Evolutionary conservation across 2,329 filamentous ascomycete genomes (phyloP), one percentile per base, ranked within the genome.

Genomic region (Zopfia rhizophila): DNA sequence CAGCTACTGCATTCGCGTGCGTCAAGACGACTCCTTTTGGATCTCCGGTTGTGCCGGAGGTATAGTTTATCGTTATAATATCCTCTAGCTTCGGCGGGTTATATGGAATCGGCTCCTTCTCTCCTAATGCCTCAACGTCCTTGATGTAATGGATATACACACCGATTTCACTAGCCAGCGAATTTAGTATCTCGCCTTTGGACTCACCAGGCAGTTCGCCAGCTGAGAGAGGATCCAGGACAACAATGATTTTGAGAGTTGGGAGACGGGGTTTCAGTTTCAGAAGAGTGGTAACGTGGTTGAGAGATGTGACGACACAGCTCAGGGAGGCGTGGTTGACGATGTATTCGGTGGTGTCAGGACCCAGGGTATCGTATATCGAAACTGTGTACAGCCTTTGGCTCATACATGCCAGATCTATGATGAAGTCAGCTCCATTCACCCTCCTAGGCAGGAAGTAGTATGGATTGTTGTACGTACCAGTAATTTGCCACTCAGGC

Each of bases 291-390:
- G 91, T 86, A 40, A 97, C 86, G 65, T 96, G 92, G 30, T 85
- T 84, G 32, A 97, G 78, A 19, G 89, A 91, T 47, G 89, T 87
- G 53, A 88, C 85, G 27, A 97, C 84, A 63, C 86, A 90, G 47
- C 80, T 73, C 45, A 97, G 77, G 52, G 86, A 82, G 42, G 91
- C 85, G 70, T 97, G 93, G 73, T 95, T 95, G 76, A 97, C 88
- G 72, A 99, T 97, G 76, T 90, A 97, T 75, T 97, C 91, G 45
- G 90, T 92, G 2, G 92, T 85, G 58, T 96, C 90, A 10, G 93
- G 88, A 7, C 93, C 93, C 4, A 99, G 83, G 10, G 93, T 97
- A 73, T 97, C 94, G 78, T 99, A 99, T 38, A 99, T 87, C 4
- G 93, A 96, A 43, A 99, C 91, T 16, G 88, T 90, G 75, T 82